A percentile compares a stretch with the other conserved stretches of the same genome.
phyloP scores from a whole-genome alignment of 805 yeast genomes.

The Hanseniaspora jakobsenii region DNA sequence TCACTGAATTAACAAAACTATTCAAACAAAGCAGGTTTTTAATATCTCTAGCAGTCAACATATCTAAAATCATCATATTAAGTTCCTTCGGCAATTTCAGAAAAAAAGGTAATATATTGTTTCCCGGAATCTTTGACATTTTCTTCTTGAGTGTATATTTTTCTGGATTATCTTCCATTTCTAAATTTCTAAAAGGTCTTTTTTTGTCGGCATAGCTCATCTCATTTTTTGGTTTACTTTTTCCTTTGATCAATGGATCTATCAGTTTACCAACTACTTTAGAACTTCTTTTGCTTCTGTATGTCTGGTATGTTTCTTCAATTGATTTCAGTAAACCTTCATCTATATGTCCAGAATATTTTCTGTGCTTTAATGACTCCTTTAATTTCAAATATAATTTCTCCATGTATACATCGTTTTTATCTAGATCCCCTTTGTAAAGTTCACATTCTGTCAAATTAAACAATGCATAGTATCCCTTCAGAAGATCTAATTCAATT shows the following conservation, averaged over 20 bases:
- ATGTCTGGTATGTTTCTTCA: background rate
- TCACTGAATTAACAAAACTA: background rate
- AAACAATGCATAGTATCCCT: slow-evolving; percentile 7
- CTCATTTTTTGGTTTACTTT: too few species aligned
- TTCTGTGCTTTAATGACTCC: background rate
- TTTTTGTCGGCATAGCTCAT: too few species aligned
- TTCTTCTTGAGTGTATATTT: background rate
- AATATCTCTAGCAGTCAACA: background rate
- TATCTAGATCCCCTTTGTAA: background rate
- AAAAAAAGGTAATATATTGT: background rate
- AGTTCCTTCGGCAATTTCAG: slow-evolving; percentile 3
- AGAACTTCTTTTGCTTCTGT: background rate
- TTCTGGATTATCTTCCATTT: slow-evolving; percentile 1
- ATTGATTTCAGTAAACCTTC: background rate
- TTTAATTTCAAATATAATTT: slow-evolving; percentile 6
- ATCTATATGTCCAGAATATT: background rate
- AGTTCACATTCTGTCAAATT: slow-evolving; percentile 1
- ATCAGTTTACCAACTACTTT: background rate
- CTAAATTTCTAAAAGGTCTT: background rate
- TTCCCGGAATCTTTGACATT: background rate
- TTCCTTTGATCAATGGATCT: too few species aligned
- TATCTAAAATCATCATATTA: background rate
- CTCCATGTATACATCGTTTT: slow-evolving; percentile 1
- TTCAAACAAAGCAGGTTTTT: slow-evolving; percentile 1
- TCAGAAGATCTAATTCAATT: slow-evolving; percentile 5